These are phyloP conservation scores for Quercus robur DNA, from an alignment of 306 rosid species.

Conservation along the genomic window DNA sequence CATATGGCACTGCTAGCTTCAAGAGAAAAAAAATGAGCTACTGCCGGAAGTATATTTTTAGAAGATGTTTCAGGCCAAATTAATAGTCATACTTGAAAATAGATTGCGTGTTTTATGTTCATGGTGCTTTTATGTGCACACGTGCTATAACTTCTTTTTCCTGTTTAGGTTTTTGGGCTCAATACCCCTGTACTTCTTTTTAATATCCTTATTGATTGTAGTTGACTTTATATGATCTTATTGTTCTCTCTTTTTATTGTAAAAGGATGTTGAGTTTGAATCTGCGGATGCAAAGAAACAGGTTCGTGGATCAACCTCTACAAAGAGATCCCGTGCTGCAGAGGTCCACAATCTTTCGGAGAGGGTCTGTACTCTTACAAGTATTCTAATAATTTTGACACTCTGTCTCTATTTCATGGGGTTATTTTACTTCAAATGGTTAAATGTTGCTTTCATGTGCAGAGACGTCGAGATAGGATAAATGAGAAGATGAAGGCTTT, in stretches of 20 bases:
- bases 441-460: slow-evolving; percentile 23
- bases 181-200: not conserved
- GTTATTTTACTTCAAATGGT: slow-evolving; percentile 1
- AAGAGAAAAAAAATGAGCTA: not conserved
- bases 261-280: slow-evolving; percentile 60
- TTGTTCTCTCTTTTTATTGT: slow-evolving; percentile 14
- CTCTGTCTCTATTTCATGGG: slow-evolving; percentile 2
- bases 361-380: slow-evolving; percentile 50
- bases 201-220: not conserved
- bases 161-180: not conserved
- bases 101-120: not conserved
- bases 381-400: not conserved
- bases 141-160: not conserved
- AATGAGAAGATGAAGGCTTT: slow-evolving; percentile 85
- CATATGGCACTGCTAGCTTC: not conserved
- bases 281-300: slow-evolving; percentile 45
- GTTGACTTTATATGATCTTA: slow-evolving; percentile 1
- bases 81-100: not conserved
- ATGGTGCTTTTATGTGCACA: not conserved
- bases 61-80: not conserved
- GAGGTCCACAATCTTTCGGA: slow-evolving; percentile 92
- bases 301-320: slow-evolving; percentile 47
- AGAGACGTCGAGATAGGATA: slow-evolving; percentile 90
- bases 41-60: not conserved
- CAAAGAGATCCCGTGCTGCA: slow-evolving; percentile 75